These are phyloP conservation scores for Myxozyma vanderwaltii DNA, from an alignment of 805 yeast species.

Conservation along the genomic window DNA sequence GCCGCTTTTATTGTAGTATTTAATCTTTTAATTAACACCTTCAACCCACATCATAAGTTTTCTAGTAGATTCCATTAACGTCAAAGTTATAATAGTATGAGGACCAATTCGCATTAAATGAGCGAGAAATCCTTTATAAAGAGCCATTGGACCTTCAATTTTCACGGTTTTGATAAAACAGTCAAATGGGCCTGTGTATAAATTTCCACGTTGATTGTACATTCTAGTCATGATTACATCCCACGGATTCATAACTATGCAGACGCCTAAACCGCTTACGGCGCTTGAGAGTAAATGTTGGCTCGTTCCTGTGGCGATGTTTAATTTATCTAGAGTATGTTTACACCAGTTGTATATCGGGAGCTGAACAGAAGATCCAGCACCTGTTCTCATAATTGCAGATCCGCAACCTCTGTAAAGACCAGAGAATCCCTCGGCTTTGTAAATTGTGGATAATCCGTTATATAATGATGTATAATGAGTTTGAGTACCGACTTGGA, in stretches of 20 bases:
- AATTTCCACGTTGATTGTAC: conserved; percentile 79
- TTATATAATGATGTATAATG: conserved; percentile 70
- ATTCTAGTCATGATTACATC: conserved; percentile 93
- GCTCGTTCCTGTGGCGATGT: conserved; percentile 62
- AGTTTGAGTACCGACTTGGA: conserved; percentile 88
- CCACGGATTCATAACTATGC: conserved; percentile 96
- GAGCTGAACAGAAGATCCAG: conserved; percentile 92
- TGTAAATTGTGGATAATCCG: conserved; percentile 66
- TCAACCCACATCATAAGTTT: conserved; percentile 53
- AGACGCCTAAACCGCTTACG: conserved; percentile 86
- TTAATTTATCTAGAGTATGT: conserved; percentile 55
- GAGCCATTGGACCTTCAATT: conserved; percentile 81
- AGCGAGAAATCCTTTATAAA: conserved; percentile 94
- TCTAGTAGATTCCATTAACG: conserved; percentile 95
- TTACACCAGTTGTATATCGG: conserved; percentile 87
- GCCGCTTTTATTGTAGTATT: neutral
- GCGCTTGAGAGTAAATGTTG: conserved; percentile 75
- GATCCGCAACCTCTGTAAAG: conserved; percentile 91
- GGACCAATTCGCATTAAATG: conserved; percentile 92
- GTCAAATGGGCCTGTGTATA: conserved; percentile 84
- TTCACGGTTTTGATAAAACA: conserved; percentile 81
- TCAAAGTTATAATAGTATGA: conserved; percentile 82
- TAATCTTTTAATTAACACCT: conserved; percentile 33
- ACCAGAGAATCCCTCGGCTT: conserved; percentile 73
- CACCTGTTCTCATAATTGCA: conserved; percentile 90